Evolutionary conservation across 2,329 filamentous ascomycete species (phyloP).

Genomic region (Fusarium dlaminii): DNA sequence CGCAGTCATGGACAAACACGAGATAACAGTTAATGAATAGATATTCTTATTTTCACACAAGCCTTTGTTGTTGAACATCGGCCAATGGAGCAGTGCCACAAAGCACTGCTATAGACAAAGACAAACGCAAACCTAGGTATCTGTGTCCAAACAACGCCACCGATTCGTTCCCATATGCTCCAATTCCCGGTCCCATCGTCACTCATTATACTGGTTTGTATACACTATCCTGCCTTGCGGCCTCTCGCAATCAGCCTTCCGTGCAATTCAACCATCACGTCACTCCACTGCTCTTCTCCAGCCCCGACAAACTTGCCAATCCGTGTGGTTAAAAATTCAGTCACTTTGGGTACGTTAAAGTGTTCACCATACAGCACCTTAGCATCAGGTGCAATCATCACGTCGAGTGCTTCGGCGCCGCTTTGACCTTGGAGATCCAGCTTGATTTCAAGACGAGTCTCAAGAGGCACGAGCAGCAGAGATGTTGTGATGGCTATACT

Average conservation of each 20-base stretch:
- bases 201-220: conserved; percentile 37
- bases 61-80: conserved; percentile 18
- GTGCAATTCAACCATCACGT: conserved; percentile 64
- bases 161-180: conserved; percentile 17
- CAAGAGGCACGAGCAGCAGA: conserved; percentile 70
- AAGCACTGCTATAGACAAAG: conserved; percentile 12
- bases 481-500: conserved; percentile 69
- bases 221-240: conserved; percentile 52
- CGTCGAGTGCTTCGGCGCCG: conserved; percentile 60
- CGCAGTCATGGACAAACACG: neutral
- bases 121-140: conserved; percentile 36
- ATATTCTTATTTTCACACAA: neutral
- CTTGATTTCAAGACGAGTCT: conserved; percentile 73
- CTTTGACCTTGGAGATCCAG: conserved; percentile 64
- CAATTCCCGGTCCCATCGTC: conserved; percentile 38
- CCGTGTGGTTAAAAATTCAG: conserved; percentile 71
- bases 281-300: conserved; percentile 60
- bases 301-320: conserved; percentile 55
- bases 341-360: conserved; percentile 79
- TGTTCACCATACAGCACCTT: conserved; percentile 79
- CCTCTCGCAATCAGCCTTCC: conserved; percentile 65
- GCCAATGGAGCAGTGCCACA: conserved; percentile 10
- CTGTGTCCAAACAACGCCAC: conserved; percentile 38
- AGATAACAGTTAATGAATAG: neutral
- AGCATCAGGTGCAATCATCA: conserved; percentile 64